These are phyloP conservation scores for Entomortierella lignicola DNA, from an alignment of 192 early-diverging fungal genomes.

Conservation along the genomic window DNA sequence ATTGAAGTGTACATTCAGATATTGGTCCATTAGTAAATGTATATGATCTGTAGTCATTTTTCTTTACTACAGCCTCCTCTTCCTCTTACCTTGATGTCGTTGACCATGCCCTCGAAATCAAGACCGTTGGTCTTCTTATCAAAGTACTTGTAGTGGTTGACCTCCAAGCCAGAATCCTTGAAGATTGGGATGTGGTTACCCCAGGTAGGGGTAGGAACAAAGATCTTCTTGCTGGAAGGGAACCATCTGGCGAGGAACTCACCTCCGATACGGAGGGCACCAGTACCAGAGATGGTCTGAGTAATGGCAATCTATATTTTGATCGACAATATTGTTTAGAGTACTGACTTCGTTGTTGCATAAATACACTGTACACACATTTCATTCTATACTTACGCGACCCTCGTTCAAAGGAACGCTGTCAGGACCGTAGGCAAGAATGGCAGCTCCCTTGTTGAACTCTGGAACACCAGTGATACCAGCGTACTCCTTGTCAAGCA, in stretches of 20 bases:
- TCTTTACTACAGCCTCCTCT: no score
- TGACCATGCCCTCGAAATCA: slow-evolving; percentile 91
- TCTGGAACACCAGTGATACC: slow-evolving; percentile 90
- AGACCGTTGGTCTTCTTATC: slow-evolving; percentile 93
- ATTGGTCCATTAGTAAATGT: neutral
- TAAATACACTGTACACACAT: no score
- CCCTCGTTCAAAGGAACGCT: slow-evolving; percentile 73
- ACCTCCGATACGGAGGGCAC: slow-evolving; percentile 94
- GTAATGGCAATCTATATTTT: slow-evolving; percentile 76
- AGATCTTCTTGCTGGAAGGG: slow-evolving; percentile 85
- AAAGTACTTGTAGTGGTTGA: slow-evolving; percentile 93
- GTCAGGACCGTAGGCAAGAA: slow-evolving; percentile 88
- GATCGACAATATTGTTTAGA: neutral
- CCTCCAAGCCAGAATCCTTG: slow-evolving; percentile 88
- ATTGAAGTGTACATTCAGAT: neutral
- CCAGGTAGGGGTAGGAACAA: slow-evolving; percentile 95
- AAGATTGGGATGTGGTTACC: slow-evolving; percentile 98
- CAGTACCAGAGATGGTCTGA: slow-evolving; percentile 98
- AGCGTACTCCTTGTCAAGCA: slow-evolving; percentile 96
- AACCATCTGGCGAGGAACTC: slow-evolving; percentile 87
- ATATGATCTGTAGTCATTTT: no score
- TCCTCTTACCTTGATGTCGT: slow-evolving; percentile 85
- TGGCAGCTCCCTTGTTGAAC: slow-evolving; percentile 85
- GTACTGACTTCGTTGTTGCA: no score
- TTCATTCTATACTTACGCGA: slow-evolving; percentile 57